These are phyloP conservation scores for Rhizopogon rudus DNA, from an alignment of 768 basidiomycete genomes.

Conservation along the genomic window DNA sequence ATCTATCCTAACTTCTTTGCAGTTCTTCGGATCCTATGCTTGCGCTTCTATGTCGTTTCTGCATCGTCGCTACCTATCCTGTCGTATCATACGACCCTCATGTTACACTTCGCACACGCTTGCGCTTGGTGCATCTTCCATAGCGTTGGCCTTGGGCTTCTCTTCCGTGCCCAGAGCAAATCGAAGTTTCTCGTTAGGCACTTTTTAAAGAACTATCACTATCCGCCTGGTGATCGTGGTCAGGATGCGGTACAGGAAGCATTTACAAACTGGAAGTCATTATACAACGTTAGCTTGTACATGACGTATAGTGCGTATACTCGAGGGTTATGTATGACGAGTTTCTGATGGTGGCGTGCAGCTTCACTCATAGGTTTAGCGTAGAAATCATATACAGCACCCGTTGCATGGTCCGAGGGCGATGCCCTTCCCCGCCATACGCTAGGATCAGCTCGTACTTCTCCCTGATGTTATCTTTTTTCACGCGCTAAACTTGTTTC, in stretches of 20 bases:
- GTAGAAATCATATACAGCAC: constrained; percentile 85
- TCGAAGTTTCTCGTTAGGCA: constrained; percentile 90
- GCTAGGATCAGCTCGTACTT: constrained; percentile 66
- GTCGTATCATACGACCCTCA: constrained; percentile 43
- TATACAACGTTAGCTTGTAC: constrained; percentile 89
- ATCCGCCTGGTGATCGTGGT: constrained; percentile 62
- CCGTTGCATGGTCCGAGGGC: constrained; percentile 82
- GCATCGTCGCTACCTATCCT: constrained; percentile 57
- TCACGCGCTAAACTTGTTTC: constrained; percentile 4
- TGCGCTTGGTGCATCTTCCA: constrained; percentile 84
- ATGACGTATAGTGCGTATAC: constrained; percentile 82
- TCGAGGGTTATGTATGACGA: background rate
- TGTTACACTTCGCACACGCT: constrained; percentile 78
- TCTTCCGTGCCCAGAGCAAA: constrained; percentile 81
- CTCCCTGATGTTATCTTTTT: background rate
- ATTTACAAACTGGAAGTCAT: constrained; percentile 90
- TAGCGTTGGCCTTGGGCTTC: constrained; percentile 78
- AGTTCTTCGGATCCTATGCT: constrained; percentile 87
- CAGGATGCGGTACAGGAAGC: constrained; percentile 87
- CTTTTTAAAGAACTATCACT: constrained; percentile 92
- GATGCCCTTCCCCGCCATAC: constrained; percentile 86
- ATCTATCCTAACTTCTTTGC: constrained; percentile 4
- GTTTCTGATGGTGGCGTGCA: constrained; percentile 23
- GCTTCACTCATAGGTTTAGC: constrained; percentile 83
- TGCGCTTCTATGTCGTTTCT: constrained; percentile 61